These are phyloP conservation scores for Penstemon eatonii DNA, from an alignment of 257 asterid species.

Conservation along the genomic window DNA sequence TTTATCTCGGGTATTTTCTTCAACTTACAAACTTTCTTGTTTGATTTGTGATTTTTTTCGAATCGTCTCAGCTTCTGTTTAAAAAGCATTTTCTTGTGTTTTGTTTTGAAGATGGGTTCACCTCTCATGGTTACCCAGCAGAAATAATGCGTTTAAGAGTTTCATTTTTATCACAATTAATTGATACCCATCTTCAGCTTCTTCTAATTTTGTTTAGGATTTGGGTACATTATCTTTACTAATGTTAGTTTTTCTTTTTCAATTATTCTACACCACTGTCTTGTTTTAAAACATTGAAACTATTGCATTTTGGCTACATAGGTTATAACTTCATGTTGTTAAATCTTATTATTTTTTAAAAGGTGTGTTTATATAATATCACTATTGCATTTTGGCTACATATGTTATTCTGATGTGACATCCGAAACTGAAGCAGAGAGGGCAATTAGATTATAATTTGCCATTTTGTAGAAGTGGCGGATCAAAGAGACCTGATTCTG, in stretches of 20 bases:
- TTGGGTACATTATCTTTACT: not conserved
- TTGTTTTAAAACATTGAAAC: no score
- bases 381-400: no score
- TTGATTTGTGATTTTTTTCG: conserved; percentile 29
- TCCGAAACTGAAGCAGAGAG: no score
- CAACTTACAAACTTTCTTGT: conserved; percentile 1
- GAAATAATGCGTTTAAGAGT: not conserved
- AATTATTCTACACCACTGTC: conserved; percentile 12
- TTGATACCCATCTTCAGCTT: not conserved
- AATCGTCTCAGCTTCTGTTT: conserved; percentile 20
- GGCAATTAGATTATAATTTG: no score
- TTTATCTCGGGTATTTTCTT: conserved; percentile 7
- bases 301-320: no score
- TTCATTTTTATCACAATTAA: not conserved
- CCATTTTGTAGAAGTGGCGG: no score
- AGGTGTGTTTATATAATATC: no score
- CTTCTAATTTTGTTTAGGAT: not conserved
- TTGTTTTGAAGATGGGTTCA: conserved; percentile 1
- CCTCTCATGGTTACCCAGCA: not conserved
- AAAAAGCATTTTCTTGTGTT: not conserved
- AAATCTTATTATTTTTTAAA: no score
- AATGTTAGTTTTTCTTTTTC: conserved; percentile 5
- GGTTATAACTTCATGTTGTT: no score
- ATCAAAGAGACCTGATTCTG: no score
- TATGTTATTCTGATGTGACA: no score